Evolutionary conservation across 352 stramenopile genomes (phyloP).

Genomic region (Phytophthora pinifolia): DNA sequence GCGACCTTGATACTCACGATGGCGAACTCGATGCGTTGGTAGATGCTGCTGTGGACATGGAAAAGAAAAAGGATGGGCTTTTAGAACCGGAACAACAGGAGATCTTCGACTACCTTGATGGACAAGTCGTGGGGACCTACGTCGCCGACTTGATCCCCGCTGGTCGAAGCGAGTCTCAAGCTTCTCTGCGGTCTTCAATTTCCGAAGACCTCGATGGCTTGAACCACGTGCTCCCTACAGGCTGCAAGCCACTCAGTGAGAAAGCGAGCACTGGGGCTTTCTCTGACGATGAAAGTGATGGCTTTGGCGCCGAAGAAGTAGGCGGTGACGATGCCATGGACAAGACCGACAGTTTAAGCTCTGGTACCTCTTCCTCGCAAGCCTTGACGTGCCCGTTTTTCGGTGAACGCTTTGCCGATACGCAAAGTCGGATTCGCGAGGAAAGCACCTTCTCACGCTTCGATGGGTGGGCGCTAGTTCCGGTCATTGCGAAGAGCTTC

Average conservation of each 20-base stretch:
- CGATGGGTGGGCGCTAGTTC: slow-evolving; percentile 85
- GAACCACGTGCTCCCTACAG: slow-evolving; percentile 23
- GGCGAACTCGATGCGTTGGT: slow-evolving; percentile 20
- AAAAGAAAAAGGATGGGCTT: slow-evolving; percentile 5
- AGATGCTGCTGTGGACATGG: slow-evolving; percentile 27
- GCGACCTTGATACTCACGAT: slow-evolving; percentile 9
- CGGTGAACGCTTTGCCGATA: slow-evolving; percentile 90
- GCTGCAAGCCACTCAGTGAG: slow-evolving; percentile 25
- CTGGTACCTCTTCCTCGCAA: slow-evolving; percentile 13
- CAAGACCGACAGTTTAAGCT: slow-evolving; percentile 25
- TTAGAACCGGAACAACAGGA: slow-evolving; percentile 36
- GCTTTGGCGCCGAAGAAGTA: slow-evolving; percentile 15
- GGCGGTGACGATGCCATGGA: slow-evolving; percentile 13
- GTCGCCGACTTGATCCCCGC: slow-evolving; percentile 40
- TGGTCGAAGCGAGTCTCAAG: slow-evolving; percentile 16
- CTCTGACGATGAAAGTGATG: slow-evolving; percentile 33
- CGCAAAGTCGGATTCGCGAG: slow-evolving; percentile 79
- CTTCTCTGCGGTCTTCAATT: slow-evolving; percentile 26
- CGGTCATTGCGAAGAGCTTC: slow-evolving; percentile 97
- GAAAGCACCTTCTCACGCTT: slow-evolving; percentile 65
- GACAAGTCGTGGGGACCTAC: slow-evolving; percentile 47
- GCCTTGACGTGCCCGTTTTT: slow-evolving; percentile 42
- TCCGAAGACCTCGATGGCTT: slow-evolving; percentile 39
- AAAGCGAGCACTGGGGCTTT: slow-evolving; percentile 18
- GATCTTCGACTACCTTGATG: slow-evolving; percentile 57